Evolutionary conservation across 441 rosid species (phyloP), one percentile per base, ranked within the genome.

Genomic region (Viola pubescens): DNA sequence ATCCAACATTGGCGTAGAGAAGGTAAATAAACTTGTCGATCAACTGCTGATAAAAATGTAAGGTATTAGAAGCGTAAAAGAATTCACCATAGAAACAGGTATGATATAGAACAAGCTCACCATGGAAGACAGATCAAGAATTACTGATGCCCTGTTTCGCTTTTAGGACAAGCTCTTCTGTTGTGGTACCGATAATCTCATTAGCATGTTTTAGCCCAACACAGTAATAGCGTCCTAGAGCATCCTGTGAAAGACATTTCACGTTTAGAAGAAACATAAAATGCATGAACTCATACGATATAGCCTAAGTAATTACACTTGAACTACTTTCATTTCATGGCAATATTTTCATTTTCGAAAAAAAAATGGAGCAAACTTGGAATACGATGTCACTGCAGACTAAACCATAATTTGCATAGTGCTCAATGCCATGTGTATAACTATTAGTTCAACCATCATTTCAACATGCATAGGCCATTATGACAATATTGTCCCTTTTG

Each of bases 111-210:
- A 26, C 34, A 26, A 26, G 3, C 34, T 26, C 34, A 26, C 7
- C 37, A 9, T 19, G 4, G 55, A n/a, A 19, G 52, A 6, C 12
- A 12, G 44, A 44, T 73, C 74, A 80, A 54, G 59, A 44, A 48
- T 67, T 41, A 48, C 55, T 66, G 11, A 66, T 52, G 50, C 80
- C 88, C 68, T 78, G 85, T 66, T 72, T 85, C 52, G 90, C 94
- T 85, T 81, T 84, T 3, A 87, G 89, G 52, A 92, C 92, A 59
- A 86, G 78, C 73, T 92, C 98, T 84, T 92, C 98, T 4, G 96
- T 92, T 43, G 97, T 92, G 40, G 82, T 85, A 45, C 98, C 96
- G 26, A 92, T 88, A 61, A 86, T 87, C 70, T 91, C 98, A 40
- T 92, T 92, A 6, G 97, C 92, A n/a, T 86, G 87, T 68, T 80